Conservation (phyloP, 345 rosid species). For the Anastatica hierochuntica region DNA sequence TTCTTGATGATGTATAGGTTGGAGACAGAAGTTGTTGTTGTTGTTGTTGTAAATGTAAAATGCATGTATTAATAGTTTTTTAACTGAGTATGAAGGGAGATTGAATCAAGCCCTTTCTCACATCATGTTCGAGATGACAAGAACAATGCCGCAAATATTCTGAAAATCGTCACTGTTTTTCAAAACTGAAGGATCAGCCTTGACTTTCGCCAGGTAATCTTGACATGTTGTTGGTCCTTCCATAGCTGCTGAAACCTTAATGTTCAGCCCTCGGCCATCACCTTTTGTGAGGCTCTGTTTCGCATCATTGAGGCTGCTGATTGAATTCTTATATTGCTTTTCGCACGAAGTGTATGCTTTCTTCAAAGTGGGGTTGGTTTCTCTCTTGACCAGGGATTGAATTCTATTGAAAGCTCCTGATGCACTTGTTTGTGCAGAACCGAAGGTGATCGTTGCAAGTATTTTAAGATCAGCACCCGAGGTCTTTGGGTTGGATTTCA, state of each 20-base stretch:
- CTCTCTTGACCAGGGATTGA: not conserved
- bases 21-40: too few relatives aligned
- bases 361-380: constrained; percentile 2
- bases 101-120: not conserved
- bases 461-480: constrained; percentile 2
- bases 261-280: constrained; percentile 12
- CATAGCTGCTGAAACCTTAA: constrained; percentile 25
- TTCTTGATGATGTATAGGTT: too few relatives aligned
- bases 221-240: constrained; percentile 14
- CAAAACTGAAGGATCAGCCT: constrained; percentile 9
- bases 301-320: constrained; percentile 16
- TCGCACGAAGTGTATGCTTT: constrained; percentile 11
- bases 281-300: constrained; percentile 2
- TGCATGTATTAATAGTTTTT: not conserved
- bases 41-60: not conserved
- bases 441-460: constrained; percentile 12
- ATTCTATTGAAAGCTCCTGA: not conserved
- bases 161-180: constrained; percentile 20
- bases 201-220: not conserved
- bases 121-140: constrained; percentile 25
- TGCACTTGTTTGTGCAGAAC: constrained; percentile 19
- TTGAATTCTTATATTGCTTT: constrained; percentile 8
- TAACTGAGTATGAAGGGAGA: not conserved
- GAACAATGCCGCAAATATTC: constrained; percentile 19
- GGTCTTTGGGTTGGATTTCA: constrained; percentile 14